These are phyloP conservation scores for Millerozyma acaciae DNA, from an alignment of 805 yeast species.

Conservation along the genomic window DNA sequence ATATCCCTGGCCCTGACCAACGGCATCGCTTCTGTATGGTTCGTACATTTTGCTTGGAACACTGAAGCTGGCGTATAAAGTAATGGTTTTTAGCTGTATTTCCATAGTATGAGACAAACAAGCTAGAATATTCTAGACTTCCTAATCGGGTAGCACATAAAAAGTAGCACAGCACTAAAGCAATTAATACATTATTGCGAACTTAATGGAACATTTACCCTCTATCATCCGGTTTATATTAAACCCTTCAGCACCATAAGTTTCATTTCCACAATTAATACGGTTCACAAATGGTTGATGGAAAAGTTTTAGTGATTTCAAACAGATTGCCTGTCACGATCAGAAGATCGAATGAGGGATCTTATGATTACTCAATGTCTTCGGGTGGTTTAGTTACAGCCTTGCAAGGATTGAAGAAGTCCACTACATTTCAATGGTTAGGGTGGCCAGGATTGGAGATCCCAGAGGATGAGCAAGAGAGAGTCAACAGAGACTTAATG, in stretches of 20 bases:
- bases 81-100: too few species aligned
- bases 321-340: constrained; percentile 95
- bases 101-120: too few species aligned
- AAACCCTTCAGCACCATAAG: too few species aligned
- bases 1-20: constrained; percentile 17
- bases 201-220: too few species aligned
- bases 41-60: constrained; percentile 35
- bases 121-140: constrained; percentile 2
- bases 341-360: constrained; percentile 54
- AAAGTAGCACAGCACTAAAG: neutral
- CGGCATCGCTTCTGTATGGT: constrained; percentile 32
- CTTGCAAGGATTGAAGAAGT: constrained; percentile 80
- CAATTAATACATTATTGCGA: too few species aligned
- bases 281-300: constrained; percentile 30
- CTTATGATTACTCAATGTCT: constrained; percentile 84
- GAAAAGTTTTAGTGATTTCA: constrained; percentile 86
- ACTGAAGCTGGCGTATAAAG: too few species aligned
- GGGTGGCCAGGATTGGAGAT: constrained; percentile 95
- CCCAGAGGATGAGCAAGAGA: constrained; percentile 67
- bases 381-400: constrained; percentile 98
- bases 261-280: too few species aligned
- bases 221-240: too few species aligned
- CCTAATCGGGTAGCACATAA: constrained; percentile 1
- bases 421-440: constrained; percentile 88
- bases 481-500: constrained; percentile 66